Evolutionary conservation across 805 yeast species (phyloP).

Genomic region (Yarrowia osloensis): DNA sequence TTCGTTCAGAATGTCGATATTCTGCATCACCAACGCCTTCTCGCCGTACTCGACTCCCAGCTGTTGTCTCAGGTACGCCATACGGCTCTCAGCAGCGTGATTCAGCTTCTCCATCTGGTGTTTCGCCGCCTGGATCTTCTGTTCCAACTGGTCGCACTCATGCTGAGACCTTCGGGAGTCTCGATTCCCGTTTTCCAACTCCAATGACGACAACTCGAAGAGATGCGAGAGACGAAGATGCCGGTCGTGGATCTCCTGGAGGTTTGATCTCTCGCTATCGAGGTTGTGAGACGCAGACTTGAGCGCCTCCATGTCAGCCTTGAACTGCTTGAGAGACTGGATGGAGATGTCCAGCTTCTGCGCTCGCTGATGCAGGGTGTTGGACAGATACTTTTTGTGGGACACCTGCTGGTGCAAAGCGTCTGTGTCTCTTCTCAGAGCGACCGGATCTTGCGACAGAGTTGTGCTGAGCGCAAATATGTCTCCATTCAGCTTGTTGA

Average conservation of each 20-base stretch:
- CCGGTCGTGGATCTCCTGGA: background rate
- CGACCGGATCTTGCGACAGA: background rate
- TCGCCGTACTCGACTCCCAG: background rate
- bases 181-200: background rate
- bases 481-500: background rate
- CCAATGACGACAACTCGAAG: background rate
- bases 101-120: background rate
- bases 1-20: background rate
- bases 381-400: background rate
- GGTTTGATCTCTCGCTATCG: background rate
- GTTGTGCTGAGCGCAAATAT: background rate
- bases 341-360: background rate
- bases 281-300: background rate
- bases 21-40: background rate
- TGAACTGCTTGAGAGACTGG: constrained; percentile 1
- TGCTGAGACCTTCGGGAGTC: background rate
- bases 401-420: background rate
- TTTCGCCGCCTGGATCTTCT: background rate
- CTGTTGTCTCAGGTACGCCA: background rate
- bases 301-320: background rate
- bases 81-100: background rate
- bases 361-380: background rate
- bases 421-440: background rate
- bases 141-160: constrained; percentile 1
- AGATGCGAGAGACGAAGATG: background rate